Evolutionary conservation across 2,329 filamentous ascomycete species (phyloP).

Genomic region (Penicillium paneum): DNA sequence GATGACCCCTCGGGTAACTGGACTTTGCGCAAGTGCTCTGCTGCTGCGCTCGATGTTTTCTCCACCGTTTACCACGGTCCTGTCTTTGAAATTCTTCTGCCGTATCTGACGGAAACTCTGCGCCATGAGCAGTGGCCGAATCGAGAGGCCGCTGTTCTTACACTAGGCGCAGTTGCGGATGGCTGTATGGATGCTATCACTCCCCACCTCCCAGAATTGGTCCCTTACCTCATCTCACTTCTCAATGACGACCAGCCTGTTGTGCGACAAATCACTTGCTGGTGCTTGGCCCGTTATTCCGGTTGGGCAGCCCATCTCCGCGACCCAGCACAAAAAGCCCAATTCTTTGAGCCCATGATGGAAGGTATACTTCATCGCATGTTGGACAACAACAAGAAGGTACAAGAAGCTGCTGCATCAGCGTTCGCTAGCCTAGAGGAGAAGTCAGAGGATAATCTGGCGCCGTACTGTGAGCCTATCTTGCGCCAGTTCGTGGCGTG

Average conservation of each 20-base stretch:
- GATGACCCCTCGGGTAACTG: conserved; percentile 83
- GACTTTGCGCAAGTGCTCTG: conserved; percentile 96
- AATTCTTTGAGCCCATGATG: conserved; percentile 94
- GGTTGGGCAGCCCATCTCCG: conserved; percentile 79
- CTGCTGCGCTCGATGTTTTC: conserved; percentile 90
- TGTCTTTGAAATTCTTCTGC: conserved; percentile 87
- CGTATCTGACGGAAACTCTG: conserved; percentile 86
- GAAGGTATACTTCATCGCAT: conserved; percentile 91
- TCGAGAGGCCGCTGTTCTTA: conserved; percentile 89
- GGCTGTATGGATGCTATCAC: conserved; percentile 88
- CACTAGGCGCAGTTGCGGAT: conserved; percentile 89
- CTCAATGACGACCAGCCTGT: conserved; percentile 83
- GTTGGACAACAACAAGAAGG: conserved; percentile 96
- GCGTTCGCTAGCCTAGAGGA: conserved; percentile 96
- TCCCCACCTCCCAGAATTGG: conserved; percentile 83
- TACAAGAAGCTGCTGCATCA: conserved; percentile 92
- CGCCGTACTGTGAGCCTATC: conserved; percentile 85
- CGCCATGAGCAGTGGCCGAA: conserved; percentile 87
- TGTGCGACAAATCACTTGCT: conserved; percentile 94
- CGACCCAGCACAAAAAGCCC: conserved; percentile 63
- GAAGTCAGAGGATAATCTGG: conserved; percentile 75
- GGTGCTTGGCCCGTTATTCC: conserved; percentile 92
- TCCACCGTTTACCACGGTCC: conserved; percentile 82
- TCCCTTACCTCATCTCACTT: conserved; percentile 84
- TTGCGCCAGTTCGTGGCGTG: conserved; percentile 88